Percentiles rank a stretch among this genome's conserved stretches.
phyloP scores from a whole-genome alignment of 2,329 filamentous ascomycete species.

The Aspergillus pseudoviridinutans region DNA sequence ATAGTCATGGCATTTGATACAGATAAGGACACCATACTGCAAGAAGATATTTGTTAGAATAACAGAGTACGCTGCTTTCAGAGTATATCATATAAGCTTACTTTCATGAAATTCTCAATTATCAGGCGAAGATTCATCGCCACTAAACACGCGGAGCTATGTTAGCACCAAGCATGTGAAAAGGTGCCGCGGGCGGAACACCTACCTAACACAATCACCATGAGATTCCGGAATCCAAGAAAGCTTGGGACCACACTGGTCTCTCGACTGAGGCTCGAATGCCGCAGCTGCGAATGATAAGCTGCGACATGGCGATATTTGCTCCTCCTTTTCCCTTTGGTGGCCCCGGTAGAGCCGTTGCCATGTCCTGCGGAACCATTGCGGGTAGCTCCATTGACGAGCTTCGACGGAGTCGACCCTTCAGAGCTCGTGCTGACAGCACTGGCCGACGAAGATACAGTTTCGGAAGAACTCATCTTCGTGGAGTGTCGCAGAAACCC shows the following conservation, averaged over 20 bases:
- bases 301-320: constrained; percentile 93
- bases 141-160: constrained; percentile 50
- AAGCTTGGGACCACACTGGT: constrained; percentile 73
- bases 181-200: background rate
- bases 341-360: constrained; percentile 5
- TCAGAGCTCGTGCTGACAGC: constrained; percentile 22
- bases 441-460: background rate
- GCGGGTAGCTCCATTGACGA: constrained; percentile 9
- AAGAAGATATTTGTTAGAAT: background rate
- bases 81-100: constrained; percentile 30
- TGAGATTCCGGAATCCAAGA: constrained; percentile 89
- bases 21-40: constrained; percentile 92
- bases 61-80: background rate
- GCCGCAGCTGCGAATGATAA: constrained; percentile 67
- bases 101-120: constrained; percentile 96
- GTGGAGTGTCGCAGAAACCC: background rate
- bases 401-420: constrained; percentile 13
- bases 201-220: constrained; percentile 85
- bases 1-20: constrained; percentile 84
- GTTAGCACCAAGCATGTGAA: constrained; percentile 5
- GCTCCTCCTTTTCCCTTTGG: constrained; percentile 38
- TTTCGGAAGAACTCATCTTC: constrained; percentile 4
- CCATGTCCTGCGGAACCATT: constrained; percentile 2
- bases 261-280: constrained; percentile 85
- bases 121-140: constrained; percentile 90